Conservation (phyloP, 192 early-diverging fungal genomes). For the Allomyces macrogynus region DNA sequence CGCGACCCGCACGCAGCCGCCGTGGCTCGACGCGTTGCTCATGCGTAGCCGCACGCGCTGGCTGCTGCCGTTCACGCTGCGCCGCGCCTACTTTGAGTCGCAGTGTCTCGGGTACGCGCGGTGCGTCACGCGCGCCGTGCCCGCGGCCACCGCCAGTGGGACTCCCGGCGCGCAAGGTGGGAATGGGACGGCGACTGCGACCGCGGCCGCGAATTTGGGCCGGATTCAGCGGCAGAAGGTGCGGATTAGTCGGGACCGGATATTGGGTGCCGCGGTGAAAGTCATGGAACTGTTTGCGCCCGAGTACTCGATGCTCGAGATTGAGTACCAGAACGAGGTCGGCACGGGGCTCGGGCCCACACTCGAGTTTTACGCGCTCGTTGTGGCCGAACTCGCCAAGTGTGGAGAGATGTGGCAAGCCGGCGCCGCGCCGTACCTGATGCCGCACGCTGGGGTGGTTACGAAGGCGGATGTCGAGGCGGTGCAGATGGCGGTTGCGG, state of each 20-base stretch:
- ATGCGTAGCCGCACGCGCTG: background rate
- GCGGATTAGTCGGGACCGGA: conserved; percentile 47
- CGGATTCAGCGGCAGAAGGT: conserved; percentile 72
- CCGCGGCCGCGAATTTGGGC: conserved; percentile 16
- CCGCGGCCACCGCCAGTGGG: background rate
- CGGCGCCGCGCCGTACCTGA: conserved; percentile 6
- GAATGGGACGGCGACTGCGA: too few relatives aligned
- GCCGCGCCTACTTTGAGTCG: background rate
- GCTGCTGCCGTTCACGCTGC: background rate
- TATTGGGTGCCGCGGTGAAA: conserved; percentile 63
- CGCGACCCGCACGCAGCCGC: background rate
- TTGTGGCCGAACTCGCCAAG: conserved; percentile 52
- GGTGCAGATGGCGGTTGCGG: conserved; percentile 15
- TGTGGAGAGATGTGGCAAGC: conserved; percentile 44
- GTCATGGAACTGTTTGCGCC: conserved; percentile 71
- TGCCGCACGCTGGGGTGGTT: background rate
- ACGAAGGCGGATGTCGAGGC: conserved; percentile 1
- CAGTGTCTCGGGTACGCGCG: background rate
- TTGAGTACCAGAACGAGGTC: conserved; percentile 84
- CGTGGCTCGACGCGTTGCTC: background rate
- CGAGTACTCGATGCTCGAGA: conserved; percentile 49
- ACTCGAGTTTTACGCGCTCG: conserved; percentile 71
- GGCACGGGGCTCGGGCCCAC: conserved; percentile 82
- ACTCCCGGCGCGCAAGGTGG: too few relatives aligned
- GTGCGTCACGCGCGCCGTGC: background rate